Evolutionary conservation across 306 rosid species (phyloP), one percentile per base, ranked within the genome.

Genomic region (Geum urbanum): DNA sequence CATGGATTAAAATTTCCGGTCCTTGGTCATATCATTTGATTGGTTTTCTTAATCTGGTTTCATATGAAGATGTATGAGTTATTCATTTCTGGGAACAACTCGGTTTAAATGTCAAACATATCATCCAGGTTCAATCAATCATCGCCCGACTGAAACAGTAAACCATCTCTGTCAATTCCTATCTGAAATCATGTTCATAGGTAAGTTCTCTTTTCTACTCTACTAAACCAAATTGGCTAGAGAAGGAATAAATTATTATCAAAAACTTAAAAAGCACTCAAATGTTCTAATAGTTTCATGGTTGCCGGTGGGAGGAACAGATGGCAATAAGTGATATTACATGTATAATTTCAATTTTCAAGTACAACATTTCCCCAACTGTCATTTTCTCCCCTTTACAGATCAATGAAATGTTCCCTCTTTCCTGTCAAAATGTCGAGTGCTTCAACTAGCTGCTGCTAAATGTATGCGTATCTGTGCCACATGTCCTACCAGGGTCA

Each of bases 381-480:
- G 43, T 14, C 20, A 9, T 9, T 3, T n/a, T 10, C 32, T 19
- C 15, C 40, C 15, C 40, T 60, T 68, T 35, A 67, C 53, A 56
- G 7, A 72, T 44, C 43, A 45, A 20, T 43, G 51, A 72, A 54
- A 61, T 72, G 14, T 69, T 22, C 58, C 65, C 60, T 27, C 40
- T 69, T 69, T 53, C 22, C 66, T 63, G 56, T 76, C 62, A 63
- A 53, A 63, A 32, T 50, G 32, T 67, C 41, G 53, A 43, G 54
- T 47, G 16, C 44, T 63, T 50, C 37, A 48, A 76, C 75, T 65
- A 77, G 76, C 48, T 49, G 63, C 66, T 58, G 47, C 59, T 50
- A 77, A 74, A 47, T 52, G 37, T 74, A 75, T 76, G 43, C 22
- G 66, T 71, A 74, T 49, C 74, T 58, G 73, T 67, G 70, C 54